phyloP scores from a whole-genome alignment of 441 rosid genomes.

The Adansonia grandidieri region DNA sequence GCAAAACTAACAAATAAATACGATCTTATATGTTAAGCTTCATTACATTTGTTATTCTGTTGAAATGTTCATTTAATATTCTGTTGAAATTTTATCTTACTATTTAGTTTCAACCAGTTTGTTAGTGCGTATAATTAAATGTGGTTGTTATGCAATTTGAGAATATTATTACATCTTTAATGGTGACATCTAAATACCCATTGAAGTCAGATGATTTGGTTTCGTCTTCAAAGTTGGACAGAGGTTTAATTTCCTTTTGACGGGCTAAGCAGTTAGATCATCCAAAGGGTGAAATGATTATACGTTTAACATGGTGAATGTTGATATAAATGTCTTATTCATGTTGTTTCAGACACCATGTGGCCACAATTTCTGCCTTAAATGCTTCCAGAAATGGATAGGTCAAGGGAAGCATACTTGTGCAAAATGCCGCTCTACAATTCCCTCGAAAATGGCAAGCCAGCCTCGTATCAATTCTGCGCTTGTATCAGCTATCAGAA shows the following conservation, averaged over 20 bases:
- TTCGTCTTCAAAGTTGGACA: not conserved
- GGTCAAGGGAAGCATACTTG: conserved; percentile 64
- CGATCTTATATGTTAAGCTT: not conserved
- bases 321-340: conserved; percentile 3
- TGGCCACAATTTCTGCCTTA: conserved; percentile 85
- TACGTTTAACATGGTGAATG: too few species aligned
- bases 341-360: conserved; percentile 70
- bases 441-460: conserved; percentile 55
- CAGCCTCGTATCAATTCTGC: conserved; percentile 75
- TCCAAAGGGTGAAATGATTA: not conserved
- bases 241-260: not conserved
- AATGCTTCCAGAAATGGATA: conserved; percentile 79
- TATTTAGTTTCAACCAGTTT: not conserved
- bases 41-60: not conserved
- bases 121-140: not conserved
- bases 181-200: not conserved
- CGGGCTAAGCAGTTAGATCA: not conserved
- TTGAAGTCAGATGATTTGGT: not conserved
- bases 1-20: not conserved
- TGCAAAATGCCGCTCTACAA: conserved; percentile 58
- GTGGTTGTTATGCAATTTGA: not conserved
- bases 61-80: not conserved
- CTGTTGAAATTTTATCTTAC: not conserved
- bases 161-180: not conserved
- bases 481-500: conserved; percentile 69